A percentile compares a stretch with the other conserved stretches of the same genome.
phyloP scores from a whole-genome alignment of 768 basidiomycete species.

The Mycena rosella region DNA sequence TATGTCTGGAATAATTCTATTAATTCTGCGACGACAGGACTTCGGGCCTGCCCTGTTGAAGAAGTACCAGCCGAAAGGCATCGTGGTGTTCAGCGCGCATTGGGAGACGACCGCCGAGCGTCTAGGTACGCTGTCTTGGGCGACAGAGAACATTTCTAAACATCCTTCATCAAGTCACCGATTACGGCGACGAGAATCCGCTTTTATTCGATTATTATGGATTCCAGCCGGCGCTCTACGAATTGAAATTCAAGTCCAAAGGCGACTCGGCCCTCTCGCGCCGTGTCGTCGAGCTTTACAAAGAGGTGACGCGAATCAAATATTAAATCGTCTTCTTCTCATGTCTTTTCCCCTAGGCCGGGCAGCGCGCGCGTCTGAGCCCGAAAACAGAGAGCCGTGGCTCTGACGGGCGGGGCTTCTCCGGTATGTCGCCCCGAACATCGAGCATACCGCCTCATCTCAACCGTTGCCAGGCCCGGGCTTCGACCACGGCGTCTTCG shows the following conservation, averaged over 20 bases:
- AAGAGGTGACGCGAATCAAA: conserved; percentile 52
- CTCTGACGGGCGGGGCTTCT: conserved; percentile 72
- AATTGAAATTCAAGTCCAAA: conserved; percentile 74
- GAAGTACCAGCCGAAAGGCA: conserved; percentile 77
- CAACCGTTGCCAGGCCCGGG: conserved; percentile 61
- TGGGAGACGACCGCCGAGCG: conserved; percentile 77
- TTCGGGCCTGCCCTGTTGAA: too few relatives aligned
- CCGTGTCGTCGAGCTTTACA: conserved; percentile 71
- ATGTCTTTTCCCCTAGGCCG: conserved; percentile 50
- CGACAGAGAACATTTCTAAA: background rate
- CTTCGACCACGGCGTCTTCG: conserved; percentile 84
- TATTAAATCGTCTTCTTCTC: too few relatives aligned
- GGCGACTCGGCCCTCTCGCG: conserved; percentile 71
- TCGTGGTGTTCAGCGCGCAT: conserved; percentile 87
- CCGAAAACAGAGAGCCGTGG: conserved; percentile 68
- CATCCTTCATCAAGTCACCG: conserved; percentile 63
- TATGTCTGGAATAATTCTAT: background rate
- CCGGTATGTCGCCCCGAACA: background rate
- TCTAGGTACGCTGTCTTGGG: conserved; percentile 56
- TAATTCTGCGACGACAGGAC: background rate
- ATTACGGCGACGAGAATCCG: conserved; percentile 84
- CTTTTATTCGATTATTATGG: conserved; percentile 80
- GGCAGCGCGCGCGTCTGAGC: conserved; percentile 64
- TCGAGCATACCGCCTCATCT: too few relatives aligned
- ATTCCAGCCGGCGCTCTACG: conserved; percentile 59